These are phyloP conservation scores for Fusarium albosuccineum DNA, from an alignment of 2,329 filamentous ascomycete genomes.

Conservation along the genomic window DNA sequence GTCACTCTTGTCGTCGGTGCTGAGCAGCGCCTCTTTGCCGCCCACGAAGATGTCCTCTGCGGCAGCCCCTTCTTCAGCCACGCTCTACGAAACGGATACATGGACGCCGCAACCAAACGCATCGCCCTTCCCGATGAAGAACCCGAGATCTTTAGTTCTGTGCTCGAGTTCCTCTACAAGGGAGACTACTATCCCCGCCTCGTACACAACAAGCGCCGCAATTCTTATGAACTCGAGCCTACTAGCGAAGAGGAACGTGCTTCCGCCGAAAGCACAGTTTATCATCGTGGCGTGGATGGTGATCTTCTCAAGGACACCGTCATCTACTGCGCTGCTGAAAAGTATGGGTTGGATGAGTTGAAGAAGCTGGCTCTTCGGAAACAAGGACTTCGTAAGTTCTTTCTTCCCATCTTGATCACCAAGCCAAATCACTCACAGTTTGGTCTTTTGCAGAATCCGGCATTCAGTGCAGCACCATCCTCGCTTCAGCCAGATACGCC, in stretches of 20 bases:
- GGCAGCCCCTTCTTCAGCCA: conserved; percentile 80
- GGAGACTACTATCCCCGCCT: conserved; percentile 92
- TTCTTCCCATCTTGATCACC: not conserved
- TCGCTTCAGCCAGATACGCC: conserved; percentile 88
- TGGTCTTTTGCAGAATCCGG: conserved; percentile 68
- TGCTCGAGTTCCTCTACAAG: conserved; percentile 94
- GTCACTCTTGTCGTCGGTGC: conserved; percentile 85
- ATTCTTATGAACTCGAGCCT: conserved; percentile 86
- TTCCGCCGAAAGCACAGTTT: conserved; percentile 74
- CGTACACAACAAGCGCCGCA: conserved; percentile 82
- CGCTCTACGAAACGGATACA: conserved; percentile 52
- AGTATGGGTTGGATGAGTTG: conserved; percentile 85
- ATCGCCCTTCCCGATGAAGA: conserved; percentile 87
- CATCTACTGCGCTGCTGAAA: conserved; percentile 90
- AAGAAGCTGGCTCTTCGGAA: conserved; percentile 89
- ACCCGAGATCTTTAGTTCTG: conserved; percentile 89
- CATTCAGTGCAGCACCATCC: conserved; percentile 86
- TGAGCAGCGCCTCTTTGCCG: conserved; percentile 88
- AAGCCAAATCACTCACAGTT: conserved; percentile 18
- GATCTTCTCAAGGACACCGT: conserved; percentile 88
- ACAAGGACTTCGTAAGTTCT: conserved; percentile 80
- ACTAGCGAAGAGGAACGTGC: conserved; percentile 59
- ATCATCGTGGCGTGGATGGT: conserved; percentile 73
- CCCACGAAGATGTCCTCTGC: conserved; percentile 87
- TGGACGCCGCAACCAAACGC: conserved; percentile 66